phyloP scores from a whole-genome alignment of 345 rosid species.

The Citrus medica region DNA sequence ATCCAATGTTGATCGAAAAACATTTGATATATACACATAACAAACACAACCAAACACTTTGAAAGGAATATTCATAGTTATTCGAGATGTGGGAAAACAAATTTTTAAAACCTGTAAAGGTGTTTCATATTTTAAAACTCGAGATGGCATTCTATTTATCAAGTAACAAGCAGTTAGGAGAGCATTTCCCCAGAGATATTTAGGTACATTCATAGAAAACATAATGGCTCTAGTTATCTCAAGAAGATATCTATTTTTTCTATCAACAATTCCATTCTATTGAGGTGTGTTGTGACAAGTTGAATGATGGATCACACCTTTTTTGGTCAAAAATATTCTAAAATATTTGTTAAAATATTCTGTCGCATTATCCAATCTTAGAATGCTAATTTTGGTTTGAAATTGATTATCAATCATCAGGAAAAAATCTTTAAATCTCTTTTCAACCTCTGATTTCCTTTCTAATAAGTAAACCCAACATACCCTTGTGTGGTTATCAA shows the following conservation, averaged over 20 bases:
- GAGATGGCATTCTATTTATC: neutral
- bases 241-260: neutral
- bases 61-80: neutral
- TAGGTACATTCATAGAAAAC: neutral
- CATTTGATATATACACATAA: too few relatives aligned
- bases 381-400: too few relatives aligned
- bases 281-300: neutral
- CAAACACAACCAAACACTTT: too few relatives aligned
- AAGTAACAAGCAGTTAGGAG: neutral
- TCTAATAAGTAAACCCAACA: neutral
- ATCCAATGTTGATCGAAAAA: too few relatives aligned
- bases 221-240: neutral
- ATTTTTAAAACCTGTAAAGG: neutral
- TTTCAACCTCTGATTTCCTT: neutral
- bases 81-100: neutral
- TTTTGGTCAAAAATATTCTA: neutral
- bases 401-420: neutral
- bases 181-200: neutral
- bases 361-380: too few relatives aligned
- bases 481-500: neutral
- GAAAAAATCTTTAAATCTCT: neutral
- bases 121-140: neutral
- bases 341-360: too few relatives aligned
- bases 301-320: neutral
- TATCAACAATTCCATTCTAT: neutral